A percentile compares a stretch with the other conserved stretches of the same genome.
Conservation (phyloP, 352 stramenopile genomes). For the Pythium brachiatum region DNA sequence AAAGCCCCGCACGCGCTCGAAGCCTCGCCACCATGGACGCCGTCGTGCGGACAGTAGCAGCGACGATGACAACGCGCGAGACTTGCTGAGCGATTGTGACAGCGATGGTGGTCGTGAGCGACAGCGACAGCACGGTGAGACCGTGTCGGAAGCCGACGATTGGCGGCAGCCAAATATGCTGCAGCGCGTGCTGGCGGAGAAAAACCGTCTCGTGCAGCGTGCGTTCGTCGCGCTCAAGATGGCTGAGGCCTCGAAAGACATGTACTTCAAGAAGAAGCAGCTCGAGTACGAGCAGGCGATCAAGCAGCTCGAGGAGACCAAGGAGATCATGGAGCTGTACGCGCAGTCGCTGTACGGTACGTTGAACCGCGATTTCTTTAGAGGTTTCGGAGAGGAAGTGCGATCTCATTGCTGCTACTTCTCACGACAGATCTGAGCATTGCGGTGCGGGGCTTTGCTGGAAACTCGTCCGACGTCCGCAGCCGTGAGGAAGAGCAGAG, state of each 20-base stretch:
- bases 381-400: no score
- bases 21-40: neutral
- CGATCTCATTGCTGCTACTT: no score
- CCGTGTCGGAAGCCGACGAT: neutral
- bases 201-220: conserved; percentile 70
- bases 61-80: conserved; percentile 4
- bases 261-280: conserved; percentile 48
- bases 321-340: conserved; percentile 40
- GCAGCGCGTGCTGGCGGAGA: conserved; percentile 27
- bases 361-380: no score
- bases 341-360: conserved; percentile 51
- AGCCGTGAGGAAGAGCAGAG: conserved; percentile 3
- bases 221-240: conserved; percentile 49
- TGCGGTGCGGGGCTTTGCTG: conserved; percentile 27
- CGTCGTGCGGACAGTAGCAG: neutral
- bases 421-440: conserved; percentile 27
- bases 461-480: conserved; percentile 13
- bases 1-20: neutral
- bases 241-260: conserved; percentile 47
- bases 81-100: conserved; percentile 3
- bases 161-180: conserved; percentile 12
- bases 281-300: conserved; percentile 38
- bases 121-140: neutral
- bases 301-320: conserved; percentile 40
- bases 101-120: neutral